These are phyloP conservation scores for Amphirosellinia nigrospora DNA, from an alignment of 495 filamentous ascomycete species.

Conservation along the genomic window DNA sequence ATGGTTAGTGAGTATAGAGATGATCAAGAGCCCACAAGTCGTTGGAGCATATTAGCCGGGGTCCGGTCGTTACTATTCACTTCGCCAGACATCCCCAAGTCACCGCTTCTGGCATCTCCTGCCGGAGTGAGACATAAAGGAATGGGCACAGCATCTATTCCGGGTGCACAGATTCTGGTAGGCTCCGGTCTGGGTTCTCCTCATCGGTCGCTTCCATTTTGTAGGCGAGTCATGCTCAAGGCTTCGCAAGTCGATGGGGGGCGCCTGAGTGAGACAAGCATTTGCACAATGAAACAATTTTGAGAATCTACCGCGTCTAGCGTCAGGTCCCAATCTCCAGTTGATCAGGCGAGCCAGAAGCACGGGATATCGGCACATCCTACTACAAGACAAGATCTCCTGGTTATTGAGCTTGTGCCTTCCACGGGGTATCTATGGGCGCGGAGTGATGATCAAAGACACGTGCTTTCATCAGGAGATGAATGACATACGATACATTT, in stretches of 20 bases:
- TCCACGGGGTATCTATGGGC: neutral
- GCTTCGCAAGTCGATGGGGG: neutral
- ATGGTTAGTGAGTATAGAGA: too few species aligned
- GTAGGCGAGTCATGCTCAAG: neutral
- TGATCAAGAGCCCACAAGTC: neutral
- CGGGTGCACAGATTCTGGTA: neutral
- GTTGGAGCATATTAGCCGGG: neutral
- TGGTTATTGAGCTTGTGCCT: neutral
- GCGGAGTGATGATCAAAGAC: conserved; percentile 2
- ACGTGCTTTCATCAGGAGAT: conserved; percentile 15
- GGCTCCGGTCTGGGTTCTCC: neutral
- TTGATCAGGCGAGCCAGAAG: neutral
- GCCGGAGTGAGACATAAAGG: conserved; percentile 20
- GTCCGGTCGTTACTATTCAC: neutral
- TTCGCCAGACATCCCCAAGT: neutral
- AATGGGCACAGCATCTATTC: conserved; percentile 7
- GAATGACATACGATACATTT: neutral
- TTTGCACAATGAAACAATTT: conserved; percentile 1
- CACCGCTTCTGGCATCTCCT: conserved; percentile 13
- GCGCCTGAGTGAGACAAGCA: conserved; percentile 1
- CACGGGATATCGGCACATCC: neutral
- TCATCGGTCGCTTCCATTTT: neutral
- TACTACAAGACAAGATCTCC: neutral
- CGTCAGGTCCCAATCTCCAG: neutral
- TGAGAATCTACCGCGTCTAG: conserved; percentile 7